Conservation (phyloP, 2,329 filamentous ascomycete species). For the Scytalidium lignicola region DNA sequence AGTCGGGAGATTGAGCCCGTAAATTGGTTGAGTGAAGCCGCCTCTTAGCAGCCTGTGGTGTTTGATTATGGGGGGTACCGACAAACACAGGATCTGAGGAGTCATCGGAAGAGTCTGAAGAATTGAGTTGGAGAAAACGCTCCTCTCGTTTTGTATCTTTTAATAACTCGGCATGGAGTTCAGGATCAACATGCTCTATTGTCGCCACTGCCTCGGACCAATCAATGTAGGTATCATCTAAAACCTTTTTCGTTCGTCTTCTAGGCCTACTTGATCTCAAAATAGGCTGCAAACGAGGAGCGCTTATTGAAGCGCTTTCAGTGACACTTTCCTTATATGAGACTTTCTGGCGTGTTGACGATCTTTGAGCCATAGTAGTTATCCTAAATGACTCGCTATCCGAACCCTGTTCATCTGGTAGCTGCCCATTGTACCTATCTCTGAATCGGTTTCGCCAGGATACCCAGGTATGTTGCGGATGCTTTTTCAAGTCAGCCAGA, state of each 20-base stretch:
- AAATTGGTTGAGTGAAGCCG: background rate
- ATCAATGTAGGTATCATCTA: slow-evolving; percentile 10
- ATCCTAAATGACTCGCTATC: background rate
- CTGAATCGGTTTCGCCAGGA: slow-evolving; percentile 14
- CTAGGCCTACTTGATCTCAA: slow-evolving; percentile 17
- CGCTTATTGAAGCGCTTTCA: background rate
- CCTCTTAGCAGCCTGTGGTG: slow-evolving; percentile 2
- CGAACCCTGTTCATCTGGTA: background rate
- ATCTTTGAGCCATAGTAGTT: background rate
- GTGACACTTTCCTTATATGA: background rate
- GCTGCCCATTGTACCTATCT: slow-evolving; percentile 7
- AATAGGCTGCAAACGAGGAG: slow-evolving; percentile 5
- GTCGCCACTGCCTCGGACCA: slow-evolving; percentile 25
- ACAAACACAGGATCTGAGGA: slow-evolving; percentile 1
- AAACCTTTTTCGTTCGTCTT: slow-evolving; percentile 11
- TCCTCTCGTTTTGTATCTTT: slow-evolving; percentile 13
- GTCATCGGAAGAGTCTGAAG: background rate
- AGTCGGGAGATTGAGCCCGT: background rate
- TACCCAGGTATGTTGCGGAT: slow-evolving; percentile 13
- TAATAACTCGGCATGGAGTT: slow-evolving; percentile 21
- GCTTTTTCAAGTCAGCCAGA: slow-evolving; percentile 10
- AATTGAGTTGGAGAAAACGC: background rate
- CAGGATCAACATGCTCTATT: slow-evolving; percentile 22
- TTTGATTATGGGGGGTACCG: background rate
- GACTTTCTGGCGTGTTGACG: background rate